These are phyloP conservation scores for Paramecium tetraurelia DNA, from an alignment of 73 alveolate genomes.

Conservation along the genomic window DNA sequence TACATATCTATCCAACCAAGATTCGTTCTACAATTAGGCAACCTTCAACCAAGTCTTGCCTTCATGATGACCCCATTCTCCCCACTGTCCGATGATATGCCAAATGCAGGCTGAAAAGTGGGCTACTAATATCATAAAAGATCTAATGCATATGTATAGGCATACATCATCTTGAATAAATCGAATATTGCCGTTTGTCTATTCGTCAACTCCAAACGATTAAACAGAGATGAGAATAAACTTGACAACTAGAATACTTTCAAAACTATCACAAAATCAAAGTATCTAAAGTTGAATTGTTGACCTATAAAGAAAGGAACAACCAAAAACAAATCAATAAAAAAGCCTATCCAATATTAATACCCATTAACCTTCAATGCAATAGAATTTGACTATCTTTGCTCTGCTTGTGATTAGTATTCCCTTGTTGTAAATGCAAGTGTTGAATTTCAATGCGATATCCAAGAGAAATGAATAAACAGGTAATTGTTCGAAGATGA, in stretches of 20 bases:
- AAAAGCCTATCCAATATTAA: neutral
- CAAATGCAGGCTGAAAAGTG: conserved; percentile 13
- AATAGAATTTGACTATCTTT: neutral
- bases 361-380: neutral
- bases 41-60: conserved; percentile 4
- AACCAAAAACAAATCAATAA: neutral
- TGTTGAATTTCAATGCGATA: neutral
- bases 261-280: neutral
- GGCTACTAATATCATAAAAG: neutral
- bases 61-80: neutral
- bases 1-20: conserved; percentile 11
- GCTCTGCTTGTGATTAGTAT: neutral
- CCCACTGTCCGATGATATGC: conserved; percentile 2
- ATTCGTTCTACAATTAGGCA: neutral
- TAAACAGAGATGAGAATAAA: neutral
- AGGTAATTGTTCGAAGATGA: neutral
- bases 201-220: neutral
- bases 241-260: neutral
- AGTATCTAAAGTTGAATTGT: neutral
- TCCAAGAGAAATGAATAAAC: neutral
- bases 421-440: neutral
- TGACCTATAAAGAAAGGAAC: conserved; percentile 9
- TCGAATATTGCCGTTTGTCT: conserved; percentile 4
- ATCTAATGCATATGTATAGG: neutral
- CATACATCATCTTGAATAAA: neutral